A percentile compares a stretch with the other conserved stretches of the same genome.
Evolutionary conservation across 192 early-diverging fungal species (phyloP).

Genomic region (Umbelopsis sp.): DNA sequence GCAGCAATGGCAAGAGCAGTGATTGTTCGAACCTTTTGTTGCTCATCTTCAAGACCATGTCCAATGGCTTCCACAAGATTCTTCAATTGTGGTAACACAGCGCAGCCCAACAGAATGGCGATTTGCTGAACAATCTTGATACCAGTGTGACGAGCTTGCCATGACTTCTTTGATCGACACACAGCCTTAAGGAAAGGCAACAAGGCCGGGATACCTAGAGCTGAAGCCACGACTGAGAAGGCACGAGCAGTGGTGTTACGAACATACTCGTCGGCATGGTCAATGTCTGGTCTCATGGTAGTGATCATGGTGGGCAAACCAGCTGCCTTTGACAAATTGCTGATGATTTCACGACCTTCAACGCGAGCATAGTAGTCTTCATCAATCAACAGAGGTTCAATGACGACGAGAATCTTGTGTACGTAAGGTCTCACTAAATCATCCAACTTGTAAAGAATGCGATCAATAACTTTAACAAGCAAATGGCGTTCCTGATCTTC

Average conservation of each 20-base stretch:
- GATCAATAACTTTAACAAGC: slow-evolving; percentile 97
- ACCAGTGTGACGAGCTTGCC: slow-evolving; percentile 98
- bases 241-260: slow-evolving; percentile 97
- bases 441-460: slow-evolving; percentile 94
- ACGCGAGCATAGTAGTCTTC: slow-evolving; percentile 97
- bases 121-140: slow-evolving; percentile 98
- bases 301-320: slow-evolving; percentile 98
- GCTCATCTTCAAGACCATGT: slow-evolving; percentile 92
- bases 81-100: slow-evolving; percentile 92
- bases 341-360: slow-evolving; percentile 98
- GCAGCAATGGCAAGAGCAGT: slow-evolving; percentile 94
- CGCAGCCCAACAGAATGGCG: slow-evolving; percentile 92
- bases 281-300: slow-evolving; percentile 99
- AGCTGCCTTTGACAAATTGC: slow-evolving; percentile 95
- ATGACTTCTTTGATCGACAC: slow-evolving; percentile 92
- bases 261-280: slow-evolving; percentile 97
- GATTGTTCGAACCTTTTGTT: slow-evolving; percentile 95
- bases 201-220: slow-evolving; percentile 91
- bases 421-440: slow-evolving; percentile 95
- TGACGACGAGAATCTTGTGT: slow-evolving; percentile 98
- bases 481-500: slow-evolving; percentile 99
- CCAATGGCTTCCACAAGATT: slow-evolving; percentile 90
- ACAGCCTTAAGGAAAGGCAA: slow-evolving; percentile 97
- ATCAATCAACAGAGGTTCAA: slow-evolving; percentile 96
- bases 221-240: slow-evolving; percentile 95